These are phyloP conservation scores for Penicillium egyptiacum DNA, from an alignment of 495 filamentous ascomycete genomes.

Conservation along the genomic window DNA sequence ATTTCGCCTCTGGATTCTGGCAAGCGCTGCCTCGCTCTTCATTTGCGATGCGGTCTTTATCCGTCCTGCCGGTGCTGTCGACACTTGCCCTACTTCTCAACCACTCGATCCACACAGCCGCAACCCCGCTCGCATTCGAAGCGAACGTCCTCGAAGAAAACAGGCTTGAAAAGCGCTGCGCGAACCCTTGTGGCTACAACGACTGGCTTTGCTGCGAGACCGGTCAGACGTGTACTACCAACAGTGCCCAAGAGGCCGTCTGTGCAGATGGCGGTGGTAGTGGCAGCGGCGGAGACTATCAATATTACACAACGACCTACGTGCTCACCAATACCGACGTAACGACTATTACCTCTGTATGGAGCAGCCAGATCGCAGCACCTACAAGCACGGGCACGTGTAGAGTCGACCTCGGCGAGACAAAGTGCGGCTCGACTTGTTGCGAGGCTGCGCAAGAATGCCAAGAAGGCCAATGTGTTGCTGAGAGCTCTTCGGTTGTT, in stretches of 20 bases:
- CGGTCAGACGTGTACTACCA: slow-evolving; percentile 63
- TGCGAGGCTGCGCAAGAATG: slow-evolving; percentile 75
- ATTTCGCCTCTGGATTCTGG: not conserved
- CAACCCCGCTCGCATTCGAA: slow-evolving; percentile 37
- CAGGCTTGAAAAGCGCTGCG: slow-evolving; percentile 52
- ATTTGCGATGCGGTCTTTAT: slow-evolving; percentile 34
- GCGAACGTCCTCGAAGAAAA: slow-evolving; percentile 34
- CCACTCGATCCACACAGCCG: slow-evolving; percentile 29
- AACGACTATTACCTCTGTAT: slow-evolving; percentile 64
- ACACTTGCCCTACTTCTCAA: slow-evolving; percentile 30
- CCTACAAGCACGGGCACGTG: slow-evolving; percentile 53
- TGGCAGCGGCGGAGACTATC: slow-evolving; percentile 31
- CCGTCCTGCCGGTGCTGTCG: slow-evolving; percentile 29
- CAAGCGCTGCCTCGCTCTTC: slow-evolving; percentile 12
- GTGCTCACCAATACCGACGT: slow-evolving; percentile 62
- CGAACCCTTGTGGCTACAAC: slow-evolving; percentile 65
- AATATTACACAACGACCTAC: slow-evolving; percentile 70
- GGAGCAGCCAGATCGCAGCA: slow-evolving; percentile 52
- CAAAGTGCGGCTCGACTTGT: slow-evolving; percentile 70
- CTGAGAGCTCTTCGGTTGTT: slow-evolving; percentile 40
- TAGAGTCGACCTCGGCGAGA: slow-evolving; percentile 57
- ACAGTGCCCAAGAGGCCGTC: slow-evolving; percentile 53
- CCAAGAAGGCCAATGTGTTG: slow-evolving; percentile 38
- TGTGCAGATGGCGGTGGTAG: slow-evolving; percentile 43
- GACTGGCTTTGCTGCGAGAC: slow-evolving; percentile 66